phyloP scores from a whole-genome alignment of 2,329 filamentous ascomycete genomes.

The Aspergillus carbonarius region DNA sequence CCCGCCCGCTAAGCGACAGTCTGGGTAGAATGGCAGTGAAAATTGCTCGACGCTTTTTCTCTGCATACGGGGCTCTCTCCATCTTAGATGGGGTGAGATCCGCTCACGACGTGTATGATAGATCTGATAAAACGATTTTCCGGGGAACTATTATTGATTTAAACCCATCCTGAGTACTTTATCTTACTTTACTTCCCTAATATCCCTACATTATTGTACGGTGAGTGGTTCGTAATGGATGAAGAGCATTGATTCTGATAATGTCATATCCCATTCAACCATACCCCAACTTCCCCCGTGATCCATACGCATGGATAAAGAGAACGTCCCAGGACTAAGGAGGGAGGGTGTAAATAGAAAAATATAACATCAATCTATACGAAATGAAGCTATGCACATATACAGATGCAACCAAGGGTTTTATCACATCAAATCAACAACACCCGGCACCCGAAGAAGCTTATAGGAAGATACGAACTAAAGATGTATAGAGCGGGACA shows the following conservation, averaged over 20 bases:
- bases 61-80: no score
- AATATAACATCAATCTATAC: no score
- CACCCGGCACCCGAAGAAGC: not conserved
- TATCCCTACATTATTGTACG: not conserved
- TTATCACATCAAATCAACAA: not conserved
- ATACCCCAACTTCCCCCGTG: no score
- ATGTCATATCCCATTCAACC: no score
- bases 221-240: no score
- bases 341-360: not conserved
- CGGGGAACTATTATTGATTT: not conserved
- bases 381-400: not conserved
- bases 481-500: no score
- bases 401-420: not conserved
- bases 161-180: not conserved
- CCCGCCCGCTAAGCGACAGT: not conserved
- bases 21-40: not conserved
- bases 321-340: not conserved
- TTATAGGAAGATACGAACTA: no score
- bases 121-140: not conserved
- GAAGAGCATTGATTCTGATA: no score
- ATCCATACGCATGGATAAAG: not conserved
- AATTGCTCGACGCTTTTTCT: not conserved
- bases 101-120: constrained; percentile 17
- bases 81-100: not conserved
- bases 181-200: not conserved